Percentiles rank a stretch among this genome's conserved stretches.
Evolutionary conservation across 805 yeast species (phyloP).

Genomic region (Starmerella davenportii): DNA sequence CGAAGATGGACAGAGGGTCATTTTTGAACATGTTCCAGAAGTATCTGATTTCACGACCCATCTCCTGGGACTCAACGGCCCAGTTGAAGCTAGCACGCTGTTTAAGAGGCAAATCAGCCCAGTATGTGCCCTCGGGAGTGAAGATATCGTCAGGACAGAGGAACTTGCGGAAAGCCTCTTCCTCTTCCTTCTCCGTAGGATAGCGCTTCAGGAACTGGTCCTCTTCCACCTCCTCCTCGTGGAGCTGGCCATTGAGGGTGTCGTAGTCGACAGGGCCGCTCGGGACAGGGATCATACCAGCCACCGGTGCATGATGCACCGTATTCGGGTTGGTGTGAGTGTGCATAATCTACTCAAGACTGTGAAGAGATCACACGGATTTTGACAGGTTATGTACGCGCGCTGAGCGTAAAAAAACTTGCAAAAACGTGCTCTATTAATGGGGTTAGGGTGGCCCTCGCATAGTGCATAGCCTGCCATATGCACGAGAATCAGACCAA

Average conservation of each 20-base stretch:
- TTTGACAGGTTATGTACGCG: neutral
- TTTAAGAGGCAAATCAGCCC: conserved; percentile 24
- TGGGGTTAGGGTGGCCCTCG: neutral
- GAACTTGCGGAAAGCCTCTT: conserved; percentile 21
- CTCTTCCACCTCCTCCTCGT: conserved; percentile 15
- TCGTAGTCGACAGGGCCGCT: conserved; percentile 24
- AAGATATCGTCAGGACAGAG: conserved; percentile 23
- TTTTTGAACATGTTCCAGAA: conserved; percentile 18
- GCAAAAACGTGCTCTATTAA: neutral
- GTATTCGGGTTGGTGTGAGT: neutral
- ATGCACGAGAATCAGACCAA: neutral
- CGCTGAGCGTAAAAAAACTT: neutral
- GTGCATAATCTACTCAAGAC: neutral
- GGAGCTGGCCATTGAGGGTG: conserved; percentile 24
- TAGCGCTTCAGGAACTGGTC: conserved; percentile 15
- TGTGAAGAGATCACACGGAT: neutral
- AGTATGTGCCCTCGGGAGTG: conserved; percentile 22
- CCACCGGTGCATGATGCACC: conserved; percentile 21
- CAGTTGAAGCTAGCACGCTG: conserved; percentile 19
- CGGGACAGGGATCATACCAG: conserved; percentile 24
- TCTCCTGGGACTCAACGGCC: conserved; percentile 19
- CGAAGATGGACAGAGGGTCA: conserved; percentile 23
- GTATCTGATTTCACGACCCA: conserved; percentile 17
- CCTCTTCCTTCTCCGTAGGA: conserved; percentile 20
- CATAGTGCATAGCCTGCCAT: neutral